Evolutionary conservation across 441 rosid genomes (phyloP).

Genomic region (Kokia cookei): DNA sequence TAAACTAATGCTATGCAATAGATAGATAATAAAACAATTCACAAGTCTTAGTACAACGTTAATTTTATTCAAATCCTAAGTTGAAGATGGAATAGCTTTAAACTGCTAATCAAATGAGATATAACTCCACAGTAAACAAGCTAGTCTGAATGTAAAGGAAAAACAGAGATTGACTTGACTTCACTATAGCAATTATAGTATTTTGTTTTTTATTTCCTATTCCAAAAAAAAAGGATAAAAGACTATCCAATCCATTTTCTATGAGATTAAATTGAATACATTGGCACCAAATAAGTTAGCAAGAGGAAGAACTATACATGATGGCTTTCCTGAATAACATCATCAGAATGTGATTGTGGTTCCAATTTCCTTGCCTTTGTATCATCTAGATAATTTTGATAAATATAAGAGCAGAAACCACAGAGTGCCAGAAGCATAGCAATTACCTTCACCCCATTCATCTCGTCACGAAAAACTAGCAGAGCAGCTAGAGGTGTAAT

Average conservation of each 20-base stretch:
- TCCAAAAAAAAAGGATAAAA: neutral
- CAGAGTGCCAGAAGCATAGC: slow-evolving; percentile 73
- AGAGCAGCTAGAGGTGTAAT: slow-evolving; percentile 72
- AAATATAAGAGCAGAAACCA: slow-evolving; percentile 72
- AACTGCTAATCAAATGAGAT: neutral
- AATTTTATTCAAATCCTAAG: neutral
- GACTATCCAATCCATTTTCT: neutral
- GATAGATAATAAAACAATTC: neutral
- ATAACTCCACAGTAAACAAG: neutral
- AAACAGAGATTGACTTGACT: neutral
- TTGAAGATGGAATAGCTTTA: neutral
- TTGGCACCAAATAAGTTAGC: slow-evolving; percentile 8
- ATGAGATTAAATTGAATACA: neutral
- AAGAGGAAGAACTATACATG: slow-evolving; percentile 3
- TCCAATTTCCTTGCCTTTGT: slow-evolving; percentile 30
- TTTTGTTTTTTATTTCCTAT: neutral
- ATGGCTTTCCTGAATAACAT: slow-evolving; percentile 7
- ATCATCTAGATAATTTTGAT: slow-evolving; percentile 76
- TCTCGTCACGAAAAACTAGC: slow-evolving; percentile 61
- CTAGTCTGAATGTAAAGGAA: too few species aligned
- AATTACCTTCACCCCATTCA: slow-evolving; percentile 71
- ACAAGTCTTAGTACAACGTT: neutral
- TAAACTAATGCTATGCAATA: neutral
- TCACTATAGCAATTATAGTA: neutral
- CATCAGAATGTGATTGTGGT: slow-evolving; percentile 17